A percentile compares a stretch with the other conserved stretches of the same genome.
Evolutionary conservation across 176 grass and related monocot species (phyloP).

Genomic region (Puya raimondii): DNA sequence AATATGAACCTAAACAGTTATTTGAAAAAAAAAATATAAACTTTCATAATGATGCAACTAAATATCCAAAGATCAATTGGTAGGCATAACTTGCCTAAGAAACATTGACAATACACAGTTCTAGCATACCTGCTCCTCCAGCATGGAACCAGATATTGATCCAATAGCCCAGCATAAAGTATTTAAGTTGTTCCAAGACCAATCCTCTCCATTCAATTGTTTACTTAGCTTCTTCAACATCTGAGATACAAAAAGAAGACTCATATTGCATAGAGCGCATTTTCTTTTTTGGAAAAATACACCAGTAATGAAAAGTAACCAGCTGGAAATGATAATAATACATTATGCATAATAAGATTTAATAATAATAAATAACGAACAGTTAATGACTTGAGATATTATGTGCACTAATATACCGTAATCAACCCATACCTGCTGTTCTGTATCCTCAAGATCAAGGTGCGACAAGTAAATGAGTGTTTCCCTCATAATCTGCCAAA

Average conservation of each 20-base stretch:
- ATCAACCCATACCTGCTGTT: constrained; percentile 68
- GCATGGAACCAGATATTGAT: constrained; percentile 99
- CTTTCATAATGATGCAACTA: neutral
- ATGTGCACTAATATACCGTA: neutral
- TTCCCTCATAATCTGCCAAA: constrained; percentile 92
- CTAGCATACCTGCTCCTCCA: constrained; percentile 85
- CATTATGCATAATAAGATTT: too few relatives aligned
- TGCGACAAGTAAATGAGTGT: constrained; percentile 97
- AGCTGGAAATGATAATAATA: too few relatives aligned
- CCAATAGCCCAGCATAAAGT: constrained; percentile 98
- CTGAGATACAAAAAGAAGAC: constrained; percentile 41
- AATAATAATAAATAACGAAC: too few relatives aligned
- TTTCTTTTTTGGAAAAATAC: neutral
- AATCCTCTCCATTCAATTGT: constrained; percentile 97
- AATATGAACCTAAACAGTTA: neutral
- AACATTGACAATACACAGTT: neutral
- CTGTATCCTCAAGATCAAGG: constrained; percentile 98
- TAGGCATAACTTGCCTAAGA: neutral
- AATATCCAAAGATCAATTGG: neutral
- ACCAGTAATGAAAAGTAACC: neutral
- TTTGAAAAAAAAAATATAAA: neutral
- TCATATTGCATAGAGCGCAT: neutral
- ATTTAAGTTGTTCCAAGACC: constrained; percentile 99
- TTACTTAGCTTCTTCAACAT: constrained; percentile 96
- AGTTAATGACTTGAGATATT: neutral